Evolutionary conservation across 192 early-diverging fungal genomes (phyloP), one percentile per base, ranked within the genome.

Genomic region (Chytriomyces hyalinus): DNA sequence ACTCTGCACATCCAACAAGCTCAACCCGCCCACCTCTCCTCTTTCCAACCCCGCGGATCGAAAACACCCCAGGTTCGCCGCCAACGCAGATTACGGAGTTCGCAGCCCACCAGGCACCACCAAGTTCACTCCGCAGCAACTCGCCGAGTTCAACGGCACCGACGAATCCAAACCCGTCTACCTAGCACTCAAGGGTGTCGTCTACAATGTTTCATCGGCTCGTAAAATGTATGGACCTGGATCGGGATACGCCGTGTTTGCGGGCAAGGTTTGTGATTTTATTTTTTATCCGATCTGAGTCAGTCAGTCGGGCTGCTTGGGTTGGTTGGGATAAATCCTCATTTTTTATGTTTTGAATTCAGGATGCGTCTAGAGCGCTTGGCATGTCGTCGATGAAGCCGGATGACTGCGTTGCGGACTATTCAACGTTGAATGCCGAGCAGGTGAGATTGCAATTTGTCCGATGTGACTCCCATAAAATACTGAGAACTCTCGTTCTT

Each of bases 101-200:
- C 20, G 71, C 8, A 45, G 13, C 2, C 64, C 76, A 5, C 77
- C 79, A 7, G 79, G 76, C 11, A 80, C 47, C 47, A 77, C 68
- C 46, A 24, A 26, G 7, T 90, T 91, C 71, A 91, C 83, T 11
- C 78, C 83, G 7, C 69, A 76, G 11, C 90, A 94, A 78, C 89
- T 94, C 10, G 76, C 84, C 9, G 73, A 88, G 70, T 88, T 84
- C 76, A 84, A 94, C 73, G 93, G 93, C 5, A 72, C 76, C 10
- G 86, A 93, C 61, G 49, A 82, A 0, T 76, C 78, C 45, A 53
- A 73, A 62, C 88, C 92, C 9, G 89, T 95, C 72, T 95, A 94
- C 75, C 85, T 95, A n/a, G 94, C 92, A 5, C 84, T 95, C 66
- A 95, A 94, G 81, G 92, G 94, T 8, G 7, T 62, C 80, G 86